Percentiles rank a stretch among this genome's conserved stretches.
phyloP scores from a whole-genome alignment of 306 rosid species.

The Sindora glabra region DNA sequence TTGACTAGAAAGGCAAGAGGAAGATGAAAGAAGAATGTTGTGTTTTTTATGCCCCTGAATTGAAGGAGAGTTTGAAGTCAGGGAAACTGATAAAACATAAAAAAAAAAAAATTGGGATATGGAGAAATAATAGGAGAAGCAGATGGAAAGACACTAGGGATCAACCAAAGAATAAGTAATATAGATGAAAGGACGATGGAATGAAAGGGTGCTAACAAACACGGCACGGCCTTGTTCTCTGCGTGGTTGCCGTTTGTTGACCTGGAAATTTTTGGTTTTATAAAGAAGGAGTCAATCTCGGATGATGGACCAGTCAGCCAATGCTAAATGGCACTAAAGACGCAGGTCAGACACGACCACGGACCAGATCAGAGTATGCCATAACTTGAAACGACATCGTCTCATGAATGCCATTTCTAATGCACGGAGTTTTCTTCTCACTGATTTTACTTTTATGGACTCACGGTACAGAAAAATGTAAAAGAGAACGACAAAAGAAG shows the following conservation, averaged over 20 bases:
- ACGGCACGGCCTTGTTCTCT: neutral
- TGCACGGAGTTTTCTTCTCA: too few species aligned
- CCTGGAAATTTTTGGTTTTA: neutral
- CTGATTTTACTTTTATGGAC: too few species aligned
- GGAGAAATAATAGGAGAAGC: neutral
- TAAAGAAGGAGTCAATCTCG: too few species aligned
- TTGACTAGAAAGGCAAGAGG: neutral
- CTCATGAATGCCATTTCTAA: too few species aligned
- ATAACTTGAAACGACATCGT: too few species aligned
- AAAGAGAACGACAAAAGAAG: too few species aligned
- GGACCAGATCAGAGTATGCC: too few species aligned
- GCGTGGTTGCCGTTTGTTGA: neutral
- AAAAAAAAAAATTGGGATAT: neutral
- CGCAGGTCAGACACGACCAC: too few species aligned
- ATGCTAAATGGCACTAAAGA: too few species aligned
- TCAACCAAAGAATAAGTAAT: neutral
- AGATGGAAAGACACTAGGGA: slow-evolving; percentile 1
- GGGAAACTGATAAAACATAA: neutral
- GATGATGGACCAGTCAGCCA: too few species aligned
- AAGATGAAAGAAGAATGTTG: slow-evolving; percentile 19
- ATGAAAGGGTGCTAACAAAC: neutral
- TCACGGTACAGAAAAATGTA: too few species aligned
- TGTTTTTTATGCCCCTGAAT: neutral
- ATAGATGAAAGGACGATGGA: neutral
- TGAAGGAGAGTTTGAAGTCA: neutral